Conservation (phyloP, 192 early-diverging fungal genomes). For the Backusella westeae region DNA sequence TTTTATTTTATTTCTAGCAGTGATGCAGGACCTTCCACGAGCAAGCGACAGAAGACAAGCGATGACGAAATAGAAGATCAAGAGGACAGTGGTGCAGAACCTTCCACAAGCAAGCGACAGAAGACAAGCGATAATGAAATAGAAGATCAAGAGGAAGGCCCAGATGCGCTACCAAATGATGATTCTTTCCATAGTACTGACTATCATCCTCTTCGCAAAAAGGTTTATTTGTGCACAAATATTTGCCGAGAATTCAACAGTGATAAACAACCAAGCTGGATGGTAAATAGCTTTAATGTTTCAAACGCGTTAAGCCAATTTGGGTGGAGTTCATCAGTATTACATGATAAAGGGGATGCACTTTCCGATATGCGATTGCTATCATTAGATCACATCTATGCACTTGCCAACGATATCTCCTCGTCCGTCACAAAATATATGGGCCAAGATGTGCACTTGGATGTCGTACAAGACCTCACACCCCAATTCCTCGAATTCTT, state of each 20-base stretch:
- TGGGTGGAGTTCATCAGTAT: neutral
- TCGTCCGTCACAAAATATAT: neutral
- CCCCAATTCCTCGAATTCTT: neutral
- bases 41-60: no score
- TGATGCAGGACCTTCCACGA: no score
- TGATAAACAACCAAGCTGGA: neutral
- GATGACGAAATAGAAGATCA: no score
- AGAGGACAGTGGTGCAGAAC: no score
- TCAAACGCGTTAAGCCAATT: neutral
- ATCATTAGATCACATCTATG: neutral
- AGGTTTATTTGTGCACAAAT: neutral
- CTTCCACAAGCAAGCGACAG: neutral
- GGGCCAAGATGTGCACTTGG: neutral
- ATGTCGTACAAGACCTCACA: neutral
- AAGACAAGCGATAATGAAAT: neutral
- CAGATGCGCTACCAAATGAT: neutral
- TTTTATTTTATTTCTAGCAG: neutral
- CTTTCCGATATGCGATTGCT: neutral
- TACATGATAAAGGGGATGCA: neutral
- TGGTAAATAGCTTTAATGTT: neutral
- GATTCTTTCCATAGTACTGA: neutral
- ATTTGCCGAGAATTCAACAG: neutral
- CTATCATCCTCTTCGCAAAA: neutral
- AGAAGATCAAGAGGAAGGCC: neutral
- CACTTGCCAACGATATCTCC: neutral